Evolutionary conservation across 306 rosid genomes (phyloP).

Genomic region (Echinosophora koreensis): DNA sequence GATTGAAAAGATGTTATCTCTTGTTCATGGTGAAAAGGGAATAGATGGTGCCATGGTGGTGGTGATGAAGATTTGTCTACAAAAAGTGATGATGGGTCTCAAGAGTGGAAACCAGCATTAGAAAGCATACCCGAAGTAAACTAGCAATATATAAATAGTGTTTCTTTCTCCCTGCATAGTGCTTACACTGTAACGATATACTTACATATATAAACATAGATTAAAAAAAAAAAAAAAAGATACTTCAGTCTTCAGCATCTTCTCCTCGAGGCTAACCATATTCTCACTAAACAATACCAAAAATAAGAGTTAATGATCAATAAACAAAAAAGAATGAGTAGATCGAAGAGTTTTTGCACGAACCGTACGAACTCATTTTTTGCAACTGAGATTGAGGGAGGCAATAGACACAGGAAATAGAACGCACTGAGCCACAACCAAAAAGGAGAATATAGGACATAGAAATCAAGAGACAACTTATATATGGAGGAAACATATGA

Average conservation of each 20-base stretch:
- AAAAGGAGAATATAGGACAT: no score
- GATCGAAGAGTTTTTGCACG: no score
- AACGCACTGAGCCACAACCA: no score
- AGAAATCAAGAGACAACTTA: no score
- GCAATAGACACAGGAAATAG: no score
- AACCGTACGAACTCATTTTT: no score
- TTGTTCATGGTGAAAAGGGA: conserved; percentile 45
- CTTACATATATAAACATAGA: neutral
- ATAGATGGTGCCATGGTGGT: conserved; percentile 3
- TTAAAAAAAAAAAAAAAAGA: neutral
- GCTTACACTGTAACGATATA: conserved; percentile 31
- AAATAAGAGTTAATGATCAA: no score
- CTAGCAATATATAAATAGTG: conserved; percentile 47
- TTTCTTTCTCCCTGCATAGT: conserved; percentile 16
- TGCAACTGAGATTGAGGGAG: no score
- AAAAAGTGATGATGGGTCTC: conserved; percentile 33
- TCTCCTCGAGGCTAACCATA: no score
- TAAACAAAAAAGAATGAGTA: no score
- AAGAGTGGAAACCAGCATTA: conserved; percentile 76
- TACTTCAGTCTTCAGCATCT: conserved; percentile 13
- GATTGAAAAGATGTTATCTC: conserved; percentile 57
- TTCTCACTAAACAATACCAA: no score
- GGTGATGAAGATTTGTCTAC: conserved; percentile 33
- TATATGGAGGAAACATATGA: no score
- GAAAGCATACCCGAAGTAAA: conserved; percentile 84